Evolutionary conservation across 73 alveolate species (phyloP), one percentile per base, ranked within the genome.

Genomic region (Paramecium sonneborni): DNA sequence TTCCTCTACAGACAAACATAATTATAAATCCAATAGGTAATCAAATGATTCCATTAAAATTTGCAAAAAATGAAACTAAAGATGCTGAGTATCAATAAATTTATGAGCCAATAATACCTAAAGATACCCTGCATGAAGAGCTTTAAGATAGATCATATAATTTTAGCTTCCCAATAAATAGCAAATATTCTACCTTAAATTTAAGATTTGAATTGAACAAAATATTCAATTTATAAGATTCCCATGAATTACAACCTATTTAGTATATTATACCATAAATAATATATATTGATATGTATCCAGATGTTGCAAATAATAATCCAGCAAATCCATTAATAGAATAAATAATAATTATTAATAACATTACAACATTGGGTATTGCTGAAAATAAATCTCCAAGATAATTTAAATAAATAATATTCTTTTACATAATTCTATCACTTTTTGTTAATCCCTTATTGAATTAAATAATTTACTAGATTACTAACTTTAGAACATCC

Each of bases 401-500:
- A 68, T 68, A 68, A 24, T 18, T 68, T 6, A 12, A 23, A 46
- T 23, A 68, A 23, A 68, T 68, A 5, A 68, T 18, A 68, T 68
- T 68, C 85, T 18, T 68, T 20, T 15, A 8, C 48, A 68, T 7
- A 9, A 68, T 23, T 12, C 85, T 12, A 6, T 68, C 85, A 18
- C 20, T 28, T 18, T 12, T 23, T 7, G 85, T 46, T 24, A 68
- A 24, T 5, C 55, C 12, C 85, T 68, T 7, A 18, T 18, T 18
- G 23, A 18, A 20, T 23, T 68, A 18, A 23, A 68, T 56, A 56
- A 12, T 18, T n/a, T 68, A 68, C 85, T 46, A 68, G 10, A 68
- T 18, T 18, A 18, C 85, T 68, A 24, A 68, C 85, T 9, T 68
- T 68, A 7, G 85, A 46, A 20, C 85, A 68, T 68, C 85, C 85